These are phyloP conservation scores for Mortierella sp. DNA, from an alignment of 371 early-diverging fungal genomes.

Conservation along the genomic window DNA sequence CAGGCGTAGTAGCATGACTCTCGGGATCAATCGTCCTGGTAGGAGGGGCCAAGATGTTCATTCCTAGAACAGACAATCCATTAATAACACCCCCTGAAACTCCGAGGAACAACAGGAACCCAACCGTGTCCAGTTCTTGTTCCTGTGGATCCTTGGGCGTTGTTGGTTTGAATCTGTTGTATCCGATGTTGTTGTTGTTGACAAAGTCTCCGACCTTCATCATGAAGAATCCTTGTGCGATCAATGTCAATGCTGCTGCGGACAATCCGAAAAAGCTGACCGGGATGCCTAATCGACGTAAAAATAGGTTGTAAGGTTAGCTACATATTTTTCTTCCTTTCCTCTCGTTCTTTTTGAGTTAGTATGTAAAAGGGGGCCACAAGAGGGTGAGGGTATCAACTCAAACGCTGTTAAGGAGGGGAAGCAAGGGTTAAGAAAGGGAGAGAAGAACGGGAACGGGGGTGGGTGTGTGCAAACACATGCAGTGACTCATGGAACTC, in stretches of 20 bases:
- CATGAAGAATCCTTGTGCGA: slow-evolving; percentile 40
- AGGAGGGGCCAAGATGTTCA: slow-evolving; percentile 27
- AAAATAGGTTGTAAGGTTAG: not conserved
- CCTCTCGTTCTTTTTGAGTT: not conserved
- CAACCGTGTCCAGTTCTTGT: slow-evolving; percentile 33
- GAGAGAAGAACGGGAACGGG: not conserved
- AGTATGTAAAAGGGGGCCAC: not conserved
- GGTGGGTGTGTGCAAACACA: not conserved
- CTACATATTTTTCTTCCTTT: not conserved
- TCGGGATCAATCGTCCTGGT: not conserved
- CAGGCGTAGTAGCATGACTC: not conserved
- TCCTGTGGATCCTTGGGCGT: not conserved
- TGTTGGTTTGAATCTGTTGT: not conserved
- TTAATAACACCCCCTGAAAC: slow-evolving; percentile 34
- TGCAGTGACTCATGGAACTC: not conserved
- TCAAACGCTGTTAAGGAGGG: not conserved
- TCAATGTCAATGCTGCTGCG: slow-evolving; percentile 31
- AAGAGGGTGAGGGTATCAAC: not conserved
- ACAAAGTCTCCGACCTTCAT: not conserved
- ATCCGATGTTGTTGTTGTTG: not conserved
- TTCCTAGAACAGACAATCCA: slow-evolving; percentile 20
- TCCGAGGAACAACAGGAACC: slow-evolving; percentile 43
- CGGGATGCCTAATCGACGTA: slow-evolving; percentile 28
- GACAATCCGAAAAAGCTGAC: slow-evolving; percentile 54
- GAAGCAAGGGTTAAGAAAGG: not conserved